A percentile compares a stretch with the other conserved stretches of the same genome.
phyloP scores from a whole-genome alignment of 768 basidiomycete genomes.

The Lentinus brumalis region DNA sequence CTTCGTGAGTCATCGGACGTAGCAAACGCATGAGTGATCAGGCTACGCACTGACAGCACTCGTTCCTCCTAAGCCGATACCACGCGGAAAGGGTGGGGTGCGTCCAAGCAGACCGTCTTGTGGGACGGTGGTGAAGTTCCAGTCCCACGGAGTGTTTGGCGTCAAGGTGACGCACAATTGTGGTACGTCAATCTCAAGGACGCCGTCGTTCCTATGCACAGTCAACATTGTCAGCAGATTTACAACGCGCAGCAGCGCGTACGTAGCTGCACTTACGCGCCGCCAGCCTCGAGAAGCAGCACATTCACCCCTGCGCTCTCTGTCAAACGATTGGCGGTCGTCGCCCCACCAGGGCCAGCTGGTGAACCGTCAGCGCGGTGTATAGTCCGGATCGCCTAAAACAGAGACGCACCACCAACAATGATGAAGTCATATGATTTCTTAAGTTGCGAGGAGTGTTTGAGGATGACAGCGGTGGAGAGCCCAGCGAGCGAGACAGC shows the following conservation, averaged over 20 bases:
- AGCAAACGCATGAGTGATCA: neutral
- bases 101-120: conserved; percentile 25
- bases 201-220: neutral
- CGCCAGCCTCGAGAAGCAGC: neutral
- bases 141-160: conserved; percentile 8
- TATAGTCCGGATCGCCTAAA: neutral
- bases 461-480: neutral
- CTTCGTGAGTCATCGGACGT: neutral
- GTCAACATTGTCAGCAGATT: neutral
- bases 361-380: neutral
- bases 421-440: neutral
- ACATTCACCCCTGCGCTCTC: neutral
- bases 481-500: neutral
- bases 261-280: neutral
- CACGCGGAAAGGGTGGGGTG: conserved; percentile 23
- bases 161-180: neutral
- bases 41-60: conserved; percentile 27
- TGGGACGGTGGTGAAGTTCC: conserved; percentile 31
- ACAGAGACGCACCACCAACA: neutral
- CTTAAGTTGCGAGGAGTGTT: neutral
- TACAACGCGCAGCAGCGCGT: too few species aligned
- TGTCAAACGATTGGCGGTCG: neutral
- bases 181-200: neutral
- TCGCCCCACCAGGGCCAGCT: neutral
- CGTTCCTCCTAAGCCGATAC: conserved; percentile 27